Conservation (phyloP, 148 eudicot species). For the Amaranthus hypochondriacus region DNA sequence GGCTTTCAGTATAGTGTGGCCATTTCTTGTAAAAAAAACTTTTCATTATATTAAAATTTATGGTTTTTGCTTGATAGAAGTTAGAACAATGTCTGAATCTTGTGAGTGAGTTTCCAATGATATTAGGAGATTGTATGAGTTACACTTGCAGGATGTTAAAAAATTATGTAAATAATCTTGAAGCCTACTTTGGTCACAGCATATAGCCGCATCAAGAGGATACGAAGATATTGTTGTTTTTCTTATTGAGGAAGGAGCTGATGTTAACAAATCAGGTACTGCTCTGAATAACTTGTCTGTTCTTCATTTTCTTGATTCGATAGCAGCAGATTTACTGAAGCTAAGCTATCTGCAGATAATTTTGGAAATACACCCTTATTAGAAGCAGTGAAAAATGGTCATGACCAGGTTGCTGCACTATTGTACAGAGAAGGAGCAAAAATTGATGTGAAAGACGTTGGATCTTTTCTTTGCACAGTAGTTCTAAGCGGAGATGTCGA, state of each 20-base stretch:
- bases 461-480: slow-evolving; percentile 54
- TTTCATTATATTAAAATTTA: too few species aligned
- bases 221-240: slow-evolving; percentile 52
- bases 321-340: slow-evolving; percentile 7
- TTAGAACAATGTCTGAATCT: too few species aligned
- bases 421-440: slow-evolving; percentile 52
- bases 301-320: neutral
- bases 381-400: slow-evolving; percentile 78
- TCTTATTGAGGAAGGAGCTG: slow-evolving; percentile 69
- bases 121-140: neutral
- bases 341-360: slow-evolving; percentile 40
- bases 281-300: neutral
- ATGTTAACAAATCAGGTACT: slow-evolving; percentile 61
- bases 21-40: too few species aligned
- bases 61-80: too few species aligned
- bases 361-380: slow-evolving; percentile 74
- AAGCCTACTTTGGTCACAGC: slow-evolving; percentile 37
- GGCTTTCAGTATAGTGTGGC: too few species aligned
- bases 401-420: slow-evolving; percentile 63
- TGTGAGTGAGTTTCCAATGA: too few species aligned
- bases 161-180: neutral
- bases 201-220: slow-evolving; percentile 88
- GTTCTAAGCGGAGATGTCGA: slow-evolving; percentile 64
- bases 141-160: neutral
- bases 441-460: slow-evolving; percentile 55